These are phyloP conservation scores for Bjerkandera adusta DNA, from an alignment of 1,284 basidiomycete genomes.

Conservation along the genomic window DNA sequence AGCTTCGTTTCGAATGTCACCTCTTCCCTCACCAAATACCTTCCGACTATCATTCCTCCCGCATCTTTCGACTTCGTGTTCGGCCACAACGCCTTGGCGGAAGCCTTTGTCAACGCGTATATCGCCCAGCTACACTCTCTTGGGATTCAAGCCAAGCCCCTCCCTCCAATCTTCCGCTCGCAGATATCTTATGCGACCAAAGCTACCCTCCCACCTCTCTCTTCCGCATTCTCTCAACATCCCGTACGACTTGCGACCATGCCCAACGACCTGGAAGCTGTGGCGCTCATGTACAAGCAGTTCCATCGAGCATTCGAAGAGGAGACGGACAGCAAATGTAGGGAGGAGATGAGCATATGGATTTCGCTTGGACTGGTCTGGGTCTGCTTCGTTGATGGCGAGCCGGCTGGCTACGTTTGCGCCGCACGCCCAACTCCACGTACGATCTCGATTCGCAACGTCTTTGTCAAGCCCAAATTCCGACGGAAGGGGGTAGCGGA, in stretches of 20 bases:
- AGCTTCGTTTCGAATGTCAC: background rate
- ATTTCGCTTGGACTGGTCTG: constrained; percentile 16
- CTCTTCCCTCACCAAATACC: background rate
- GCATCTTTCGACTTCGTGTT: constrained; percentile 14
- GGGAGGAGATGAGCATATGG: constrained; percentile 3
- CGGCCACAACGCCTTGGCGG: constrained; percentile 15
- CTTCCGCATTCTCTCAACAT: constrained; percentile 3
- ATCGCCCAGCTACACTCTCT: constrained; percentile 2
- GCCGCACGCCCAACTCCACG: constrained; percentile 18
- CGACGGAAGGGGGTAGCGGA: constrained; percentile 23
- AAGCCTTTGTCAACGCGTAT: constrained; percentile 20
- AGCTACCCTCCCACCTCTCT: constrained; percentile 13
- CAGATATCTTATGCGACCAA: constrained; percentile 19
- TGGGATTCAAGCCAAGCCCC: constrained; percentile 10
- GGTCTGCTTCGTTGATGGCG: constrained; percentile 16
- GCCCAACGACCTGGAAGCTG: constrained; percentile 12
- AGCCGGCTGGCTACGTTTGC: constrained; percentile 16
- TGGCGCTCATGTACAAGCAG: constrained; percentile 19
- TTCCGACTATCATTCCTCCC: constrained; percentile 6
- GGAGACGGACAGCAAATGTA: constrained; percentile 6
- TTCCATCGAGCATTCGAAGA: constrained; percentile 15
- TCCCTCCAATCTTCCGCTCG: constrained; percentile 12
- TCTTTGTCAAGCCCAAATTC: constrained; percentile 20
- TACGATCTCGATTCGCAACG: constrained; percentile 24
- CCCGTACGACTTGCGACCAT: constrained; percentile 9